phyloP scores from a whole-genome alignment of 2,329 filamentous ascomycete species.

The Dothidotthia symphoricarpi region DNA sequence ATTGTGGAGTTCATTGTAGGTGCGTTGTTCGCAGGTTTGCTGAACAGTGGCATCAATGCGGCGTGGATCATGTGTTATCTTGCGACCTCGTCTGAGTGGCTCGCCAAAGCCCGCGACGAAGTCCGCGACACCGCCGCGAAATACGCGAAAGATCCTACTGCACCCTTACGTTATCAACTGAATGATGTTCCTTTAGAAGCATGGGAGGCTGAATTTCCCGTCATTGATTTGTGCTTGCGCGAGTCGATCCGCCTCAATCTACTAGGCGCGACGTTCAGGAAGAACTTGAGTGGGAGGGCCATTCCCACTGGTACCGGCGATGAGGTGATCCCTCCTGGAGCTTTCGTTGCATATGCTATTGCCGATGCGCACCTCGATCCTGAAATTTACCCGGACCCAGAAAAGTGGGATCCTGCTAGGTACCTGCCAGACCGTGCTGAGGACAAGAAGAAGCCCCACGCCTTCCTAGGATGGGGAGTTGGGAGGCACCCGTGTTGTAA shows the following conservation, averaged over 20 bases:
- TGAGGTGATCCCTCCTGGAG: constrained; percentile 52
- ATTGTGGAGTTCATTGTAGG: constrained; percentile 54
- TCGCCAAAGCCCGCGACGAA: constrained; percentile 47
- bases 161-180: constrained; percentile 42
- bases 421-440: constrained; percentile 51
- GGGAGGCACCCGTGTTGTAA: constrained; percentile 46
- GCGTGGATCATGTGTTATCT: constrained; percentile 48
- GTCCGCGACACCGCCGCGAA: constrained; percentile 48
- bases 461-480: constrained; percentile 41
- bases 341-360: constrained; percentile 48
- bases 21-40: constrained; percentile 55
- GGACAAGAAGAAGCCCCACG: constrained; percentile 45
- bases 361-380: constrained; percentile 54
- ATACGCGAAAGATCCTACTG: constrained; percentile 42
- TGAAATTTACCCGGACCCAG: constrained; percentile 50
- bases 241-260: constrained; percentile 56
- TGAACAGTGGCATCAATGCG: constrained; percentile 59
- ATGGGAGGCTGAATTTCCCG: constrained; percentile 57
- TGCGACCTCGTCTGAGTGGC: constrained; percentile 46
- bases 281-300: constrained; percentile 50
- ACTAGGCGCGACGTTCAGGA: constrained; percentile 52
- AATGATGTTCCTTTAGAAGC: constrained; percentile 50
- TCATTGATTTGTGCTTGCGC: constrained; percentile 53
- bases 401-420: constrained; percentile 52
- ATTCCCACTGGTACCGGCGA: constrained; percentile 46